Conservation (phyloP, 1,284 basidiomycete species). For the Chalciporus piperatoides region DNA sequence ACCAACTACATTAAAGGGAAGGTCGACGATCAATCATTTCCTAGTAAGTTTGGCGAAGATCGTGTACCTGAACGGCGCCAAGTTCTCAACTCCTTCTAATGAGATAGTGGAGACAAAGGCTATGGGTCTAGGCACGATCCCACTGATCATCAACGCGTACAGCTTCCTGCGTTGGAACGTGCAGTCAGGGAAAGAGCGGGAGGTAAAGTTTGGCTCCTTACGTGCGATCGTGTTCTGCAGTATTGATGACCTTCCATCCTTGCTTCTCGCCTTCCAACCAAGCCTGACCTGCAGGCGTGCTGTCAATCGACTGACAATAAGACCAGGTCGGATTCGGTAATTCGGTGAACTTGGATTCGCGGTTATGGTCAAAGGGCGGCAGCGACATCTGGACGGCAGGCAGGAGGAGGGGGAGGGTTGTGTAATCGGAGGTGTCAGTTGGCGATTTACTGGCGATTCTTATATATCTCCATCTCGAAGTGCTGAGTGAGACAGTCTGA, state of each 20-base stretch:
- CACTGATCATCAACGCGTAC: slow-evolving; percentile 54
- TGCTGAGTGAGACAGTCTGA: too few species aligned
- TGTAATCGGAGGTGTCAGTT: not conserved
- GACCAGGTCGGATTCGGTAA: slow-evolving; percentile 57
- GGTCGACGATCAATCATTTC: not conserved
- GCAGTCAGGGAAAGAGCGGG: not conserved
- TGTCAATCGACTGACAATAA: slow-evolving; percentile 49
- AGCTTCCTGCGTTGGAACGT: slow-evolving; percentile 29
- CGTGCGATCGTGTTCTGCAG: slow-evolving; percentile 44
- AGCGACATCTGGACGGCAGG: slow-evolving; percentile 20
- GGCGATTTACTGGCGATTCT: not conserved
- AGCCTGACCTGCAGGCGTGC: slow-evolving; percentile 43
- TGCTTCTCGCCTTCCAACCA: slow-evolving; percentile 51
- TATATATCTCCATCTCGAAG: too few species aligned
- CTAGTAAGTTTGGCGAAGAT: slow-evolving; percentile 1
- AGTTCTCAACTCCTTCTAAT: slow-evolving; percentile 51
- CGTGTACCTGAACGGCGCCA: slow-evolving; percentile 54
- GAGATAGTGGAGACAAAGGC: slow-evolving; percentile 64
- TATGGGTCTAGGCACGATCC: slow-evolving; percentile 63
- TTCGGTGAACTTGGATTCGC: slow-evolving; percentile 36
- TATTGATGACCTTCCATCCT: slow-evolving; percentile 57
- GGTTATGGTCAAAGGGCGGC: slow-evolving; percentile 19
- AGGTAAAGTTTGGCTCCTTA: slow-evolving; percentile 25
- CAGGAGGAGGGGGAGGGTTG: not conserved
- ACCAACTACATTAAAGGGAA: slow-evolving; percentile 35